These are phyloP conservation scores for Thinopyrum elongatum DNA, from an alignment of 176 grass and related monocot species.

Conservation along the genomic window DNA sequence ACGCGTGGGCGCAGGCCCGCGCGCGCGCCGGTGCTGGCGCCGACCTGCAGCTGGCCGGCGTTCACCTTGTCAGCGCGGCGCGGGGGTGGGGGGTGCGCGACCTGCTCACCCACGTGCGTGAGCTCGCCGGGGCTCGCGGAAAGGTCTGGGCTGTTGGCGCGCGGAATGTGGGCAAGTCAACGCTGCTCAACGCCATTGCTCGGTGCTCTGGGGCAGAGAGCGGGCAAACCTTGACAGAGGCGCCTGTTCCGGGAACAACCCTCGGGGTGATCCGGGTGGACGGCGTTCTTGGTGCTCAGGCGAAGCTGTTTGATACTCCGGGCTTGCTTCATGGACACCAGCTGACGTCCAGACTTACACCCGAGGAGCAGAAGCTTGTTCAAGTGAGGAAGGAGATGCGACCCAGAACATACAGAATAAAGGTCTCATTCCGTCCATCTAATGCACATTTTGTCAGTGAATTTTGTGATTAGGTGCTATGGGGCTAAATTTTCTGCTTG, in stretches of 20 bases:
- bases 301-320: conserved; percentile 81
- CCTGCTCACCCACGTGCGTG: conserved; percentile 62
- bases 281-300: conserved; percentile 65
- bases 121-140: conserved; percentile 59
- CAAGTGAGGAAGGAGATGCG: conserved; percentile 69
- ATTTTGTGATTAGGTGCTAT: background rate
- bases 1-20: conserved; percentile 57
- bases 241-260: conserved; percentile 80
- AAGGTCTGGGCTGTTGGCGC: conserved; percentile 93
- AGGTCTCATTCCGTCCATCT: conserved; percentile 36
- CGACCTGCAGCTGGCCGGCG: conserved; percentile 45
- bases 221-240: conserved; percentile 63
- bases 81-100: conserved; percentile 68
- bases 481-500: background rate
- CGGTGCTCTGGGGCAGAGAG: conserved; percentile 43
- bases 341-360: conserved; percentile 64
- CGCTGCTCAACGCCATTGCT: conserved; percentile 76
- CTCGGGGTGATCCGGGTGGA: conserved; percentile 70
- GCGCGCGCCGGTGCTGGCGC: conserved; percentile 50
- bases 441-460: background rate
- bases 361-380: conserved; percentile 78
- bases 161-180: conserved; percentile 84
- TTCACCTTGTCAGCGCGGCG: conserved; percentile 68
- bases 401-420: conserved; percentile 83
- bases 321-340: conserved; percentile 80